phyloP scores from a whole-genome alignment of 2,329 filamentous ascomycete genomes.

The Stenocarpella maydis region DNA sequence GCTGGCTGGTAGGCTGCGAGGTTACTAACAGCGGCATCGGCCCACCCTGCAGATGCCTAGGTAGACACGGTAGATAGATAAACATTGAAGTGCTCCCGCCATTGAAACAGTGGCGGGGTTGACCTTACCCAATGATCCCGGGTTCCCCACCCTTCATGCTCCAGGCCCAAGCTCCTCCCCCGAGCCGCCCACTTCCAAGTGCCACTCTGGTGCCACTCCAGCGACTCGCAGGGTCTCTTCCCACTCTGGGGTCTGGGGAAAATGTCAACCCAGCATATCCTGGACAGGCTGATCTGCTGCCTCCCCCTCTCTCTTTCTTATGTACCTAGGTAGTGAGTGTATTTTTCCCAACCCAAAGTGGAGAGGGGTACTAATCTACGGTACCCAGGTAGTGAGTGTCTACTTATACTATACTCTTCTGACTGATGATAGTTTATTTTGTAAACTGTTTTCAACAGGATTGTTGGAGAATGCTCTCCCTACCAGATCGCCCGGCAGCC shows the following conservation, averaged over 20 bases:
- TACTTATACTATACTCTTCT: neutral
- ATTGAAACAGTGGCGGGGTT: slow-evolving; percentile 13
- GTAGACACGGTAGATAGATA: neutral
- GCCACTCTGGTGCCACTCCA: neutral
- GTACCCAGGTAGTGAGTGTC: too few relatives aligned
- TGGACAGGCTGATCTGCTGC: neutral
- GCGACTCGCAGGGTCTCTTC: slow-evolving; percentile 10
- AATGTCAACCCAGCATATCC: slow-evolving; percentile 9
- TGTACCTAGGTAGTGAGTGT: too few relatives aligned
- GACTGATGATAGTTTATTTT: neutral
- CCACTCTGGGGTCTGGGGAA: slow-evolving; percentile 28
- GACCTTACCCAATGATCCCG: slow-evolving; percentile 9
- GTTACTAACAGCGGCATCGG: neutral
- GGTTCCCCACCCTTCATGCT: slow-evolving; percentile 2
- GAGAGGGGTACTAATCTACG: neutral
- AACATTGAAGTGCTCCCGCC: neutral
- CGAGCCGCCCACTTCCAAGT: neutral
- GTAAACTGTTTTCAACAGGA: neutral
- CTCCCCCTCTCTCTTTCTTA: neutral
- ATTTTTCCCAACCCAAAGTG: neutral
- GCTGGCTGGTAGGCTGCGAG: too few relatives aligned
- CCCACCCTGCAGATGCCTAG: too few relatives aligned
- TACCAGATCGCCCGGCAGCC: neutral
- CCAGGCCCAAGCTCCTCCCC: slow-evolving; percentile 6
- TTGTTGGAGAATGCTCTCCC: neutral